Percentiles rank a stretch among this genome's conserved stretches.
Conservation (phyloP, 148 eudicot species). For the Salicornia ramosissima region DNA sequence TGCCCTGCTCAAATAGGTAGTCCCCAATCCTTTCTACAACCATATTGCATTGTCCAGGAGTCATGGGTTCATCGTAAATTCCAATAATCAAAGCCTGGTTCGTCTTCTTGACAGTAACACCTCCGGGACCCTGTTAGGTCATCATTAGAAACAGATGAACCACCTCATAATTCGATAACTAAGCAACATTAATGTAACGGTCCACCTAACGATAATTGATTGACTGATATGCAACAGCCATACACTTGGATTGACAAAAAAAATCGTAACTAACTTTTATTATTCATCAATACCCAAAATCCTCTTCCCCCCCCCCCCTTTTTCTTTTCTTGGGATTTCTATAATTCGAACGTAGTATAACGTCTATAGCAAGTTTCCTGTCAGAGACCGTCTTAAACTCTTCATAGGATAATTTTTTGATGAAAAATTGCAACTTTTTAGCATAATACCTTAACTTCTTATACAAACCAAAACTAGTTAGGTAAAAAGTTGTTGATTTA, state of each 20-base stretch:
- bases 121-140: constrained; percentile 47
- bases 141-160: neutral
- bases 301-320: too few relatives aligned
- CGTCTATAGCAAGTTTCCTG: too few relatives aligned
- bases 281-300: neutral
- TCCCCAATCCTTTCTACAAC: constrained; percentile 37
- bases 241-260: neutral
- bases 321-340: neutral
- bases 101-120: constrained; percentile 44
- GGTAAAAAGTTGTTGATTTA: too few relatives aligned
- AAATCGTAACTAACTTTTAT: neutral
- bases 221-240: neutral
- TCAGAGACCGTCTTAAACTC: too few relatives aligned
- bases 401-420: too few relatives aligned
- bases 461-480: too few relatives aligned
- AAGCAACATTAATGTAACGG: neutral
- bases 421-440: too few relatives aligned
- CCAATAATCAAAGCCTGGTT: constrained; percentile 40
- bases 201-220: neutral
- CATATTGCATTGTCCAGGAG: constrained; percentile 45
- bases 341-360: neutral
- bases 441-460: too few relatives aligned
- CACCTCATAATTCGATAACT: neutral
- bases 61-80: constrained; percentile 44
- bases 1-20: constrained; percentile 38